Evolutionary conservation across 768 basidiomycete genomes (phyloP).

Genomic region (Sistotremastrum suecicum): DNA sequence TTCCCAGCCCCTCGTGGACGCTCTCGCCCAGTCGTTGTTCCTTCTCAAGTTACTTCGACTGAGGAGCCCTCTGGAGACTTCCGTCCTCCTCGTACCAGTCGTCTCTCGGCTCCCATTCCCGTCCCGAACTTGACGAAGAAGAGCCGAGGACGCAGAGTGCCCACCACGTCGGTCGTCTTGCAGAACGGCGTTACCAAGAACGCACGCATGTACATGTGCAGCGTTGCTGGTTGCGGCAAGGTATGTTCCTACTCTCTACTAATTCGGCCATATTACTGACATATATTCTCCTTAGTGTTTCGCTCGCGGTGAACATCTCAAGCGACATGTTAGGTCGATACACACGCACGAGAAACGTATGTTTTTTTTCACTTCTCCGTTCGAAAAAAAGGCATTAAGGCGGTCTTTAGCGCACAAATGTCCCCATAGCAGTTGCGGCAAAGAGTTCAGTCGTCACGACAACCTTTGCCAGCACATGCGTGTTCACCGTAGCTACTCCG

Average conservation of each 20-base stretch:
- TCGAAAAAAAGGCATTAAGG: constrained; percentile 3
- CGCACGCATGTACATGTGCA: constrained; percentile 52
- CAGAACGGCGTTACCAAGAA: not conserved
- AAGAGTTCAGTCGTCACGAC: constrained; percentile 78
- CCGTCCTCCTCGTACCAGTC: too few relatives aligned
- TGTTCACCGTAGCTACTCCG: constrained; percentile 39
- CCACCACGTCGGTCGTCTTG: constrained; percentile 11
- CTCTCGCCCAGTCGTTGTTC: too few relatives aligned
- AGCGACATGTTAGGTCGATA: constrained; percentile 77
- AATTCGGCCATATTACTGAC: too few relatives aligned
- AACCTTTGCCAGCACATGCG: constrained; percentile 84
- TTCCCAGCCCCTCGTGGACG: too few relatives aligned
- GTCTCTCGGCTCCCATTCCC: constrained; percentile 32
- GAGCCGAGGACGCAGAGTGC: constrained; percentile 64
- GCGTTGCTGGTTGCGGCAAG: constrained; percentile 72
- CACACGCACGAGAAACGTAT: constrained; percentile 89
- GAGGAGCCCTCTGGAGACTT: too few relatives aligned
- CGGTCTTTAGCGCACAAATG: constrained; percentile 56
- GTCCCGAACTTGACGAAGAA: constrained; percentile 72
- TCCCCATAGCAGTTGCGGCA: constrained; percentile 64
- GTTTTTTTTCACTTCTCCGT: constrained; percentile 17
- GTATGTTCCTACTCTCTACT: too few relatives aligned
- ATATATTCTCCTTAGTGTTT: constrained; percentile 32
- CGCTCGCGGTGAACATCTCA: constrained; percentile 78
- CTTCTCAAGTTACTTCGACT: too few relatives aligned